A percentile compares a stretch with the other conserved stretches of the same genome.
Conservation (phyloP, 495 filamentous ascomycete genomes). For the Xylaria longipes region DNA sequence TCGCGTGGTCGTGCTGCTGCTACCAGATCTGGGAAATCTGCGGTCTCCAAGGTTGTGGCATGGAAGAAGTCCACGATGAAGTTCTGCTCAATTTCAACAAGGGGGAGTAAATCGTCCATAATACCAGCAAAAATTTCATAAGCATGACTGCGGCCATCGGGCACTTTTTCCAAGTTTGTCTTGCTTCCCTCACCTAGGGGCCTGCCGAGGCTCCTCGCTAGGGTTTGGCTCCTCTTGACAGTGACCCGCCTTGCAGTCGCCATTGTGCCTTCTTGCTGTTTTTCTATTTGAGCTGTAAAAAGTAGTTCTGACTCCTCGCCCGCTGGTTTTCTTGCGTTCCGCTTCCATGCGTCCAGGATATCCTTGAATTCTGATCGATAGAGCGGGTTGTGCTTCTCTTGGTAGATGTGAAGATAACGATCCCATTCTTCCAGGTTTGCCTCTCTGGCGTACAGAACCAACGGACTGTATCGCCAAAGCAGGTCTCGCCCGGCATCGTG, state of each 20-base stretch:
- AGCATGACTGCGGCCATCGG: conserved; percentile 70
- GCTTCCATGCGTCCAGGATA: conserved; percentile 82
- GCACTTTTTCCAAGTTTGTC: conserved; percentile 65
- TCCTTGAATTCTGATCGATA: conserved; percentile 86
- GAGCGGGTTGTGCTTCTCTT: conserved; percentile 71
- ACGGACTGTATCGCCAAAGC: conserved; percentile 83
- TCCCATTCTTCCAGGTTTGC: conserved; percentile 83
- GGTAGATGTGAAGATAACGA: conserved; percentile 77
- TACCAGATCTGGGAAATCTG: conserved; percentile 84
- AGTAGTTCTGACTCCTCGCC: conserved; percentile 87
- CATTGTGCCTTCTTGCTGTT: conserved; percentile 70
- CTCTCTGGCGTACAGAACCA: conserved; percentile 85
- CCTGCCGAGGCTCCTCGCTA: conserved; percentile 78
- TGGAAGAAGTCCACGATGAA: conserved; percentile 95
- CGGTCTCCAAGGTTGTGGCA: conserved; percentile 73
- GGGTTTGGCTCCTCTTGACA: conserved; percentile 81
- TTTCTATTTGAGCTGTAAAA: conserved; percentile 89
- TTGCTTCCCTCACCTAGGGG: conserved; percentile 67
- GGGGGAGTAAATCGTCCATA: conserved; percentile 76
- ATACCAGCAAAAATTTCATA: conserved; percentile 85
- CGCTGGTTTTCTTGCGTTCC: conserved; percentile 74
- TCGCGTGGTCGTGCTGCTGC: conserved; percentile 67
- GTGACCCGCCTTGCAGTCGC: conserved; percentile 88
- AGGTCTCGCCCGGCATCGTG: conserved; percentile 58
- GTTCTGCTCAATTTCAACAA: conserved; percentile 91